These are phyloP conservation scores for Glutinoglossum americanum DNA, from an alignment of 495 filamentous ascomycete species.

Conservation along the genomic window DNA sequence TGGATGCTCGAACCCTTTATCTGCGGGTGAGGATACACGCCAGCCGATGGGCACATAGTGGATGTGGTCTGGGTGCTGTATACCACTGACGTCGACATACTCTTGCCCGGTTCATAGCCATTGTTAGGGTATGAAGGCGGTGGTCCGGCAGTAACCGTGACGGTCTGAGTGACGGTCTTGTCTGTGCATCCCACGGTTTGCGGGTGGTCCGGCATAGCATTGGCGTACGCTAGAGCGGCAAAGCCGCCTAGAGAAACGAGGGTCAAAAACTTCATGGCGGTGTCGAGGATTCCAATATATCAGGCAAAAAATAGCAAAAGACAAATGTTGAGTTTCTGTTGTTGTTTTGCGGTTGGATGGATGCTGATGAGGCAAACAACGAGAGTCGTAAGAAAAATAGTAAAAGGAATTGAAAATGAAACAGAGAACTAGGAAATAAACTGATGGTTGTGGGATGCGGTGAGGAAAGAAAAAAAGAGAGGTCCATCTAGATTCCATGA, in stretches of 20 bases:
- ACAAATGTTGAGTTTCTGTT: background rate
- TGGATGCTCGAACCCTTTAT: no score
- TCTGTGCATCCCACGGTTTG: background rate
- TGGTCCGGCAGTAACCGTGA: background rate
- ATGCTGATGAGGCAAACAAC: background rate
- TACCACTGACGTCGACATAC: background rate
- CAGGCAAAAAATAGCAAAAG: background rate
- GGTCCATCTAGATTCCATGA: background rate
- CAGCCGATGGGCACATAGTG: no score
- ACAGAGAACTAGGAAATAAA: constrained; percentile 3
- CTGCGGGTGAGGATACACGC: no score
- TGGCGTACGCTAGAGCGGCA: constrained; percentile 1
- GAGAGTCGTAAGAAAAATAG: background rate
- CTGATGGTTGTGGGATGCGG: background rate
- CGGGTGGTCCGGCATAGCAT: background rate
- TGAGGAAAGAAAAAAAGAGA: constrained; percentile 1
- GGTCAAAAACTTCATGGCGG: background rate
- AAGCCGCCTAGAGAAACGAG: background rate
- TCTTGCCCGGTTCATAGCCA: no score
- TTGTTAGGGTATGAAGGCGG: background rate
- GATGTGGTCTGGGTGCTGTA: no score
- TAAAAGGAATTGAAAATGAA: background rate
- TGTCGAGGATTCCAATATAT: background rate
- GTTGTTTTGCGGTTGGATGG: background rate
- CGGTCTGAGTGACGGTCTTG: background rate